Conservation (phyloP, 1,284 basidiomycete genomes). For the Gymnopus androsaceus region DNA sequence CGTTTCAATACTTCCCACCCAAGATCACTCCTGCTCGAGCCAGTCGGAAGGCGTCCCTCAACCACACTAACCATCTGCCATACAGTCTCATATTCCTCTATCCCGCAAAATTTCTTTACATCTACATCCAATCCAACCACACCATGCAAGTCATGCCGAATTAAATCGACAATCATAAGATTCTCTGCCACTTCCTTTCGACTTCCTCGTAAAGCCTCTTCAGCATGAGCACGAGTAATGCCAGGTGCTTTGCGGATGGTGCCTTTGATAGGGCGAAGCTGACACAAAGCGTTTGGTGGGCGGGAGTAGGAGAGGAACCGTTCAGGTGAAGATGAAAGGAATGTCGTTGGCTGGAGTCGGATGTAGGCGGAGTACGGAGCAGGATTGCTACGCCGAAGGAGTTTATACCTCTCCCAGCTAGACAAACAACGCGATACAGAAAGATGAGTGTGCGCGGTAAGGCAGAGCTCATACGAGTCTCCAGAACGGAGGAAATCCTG, state of each 20-base stretch:
- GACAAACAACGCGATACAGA: conserved; percentile 48
- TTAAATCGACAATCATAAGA: conserved; percentile 97
- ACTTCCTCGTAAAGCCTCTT: conserved; percentile 69
- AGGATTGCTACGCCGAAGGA: conserved; percentile 78
- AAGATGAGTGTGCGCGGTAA: conserved; percentile 78
- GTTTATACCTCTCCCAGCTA: conserved; percentile 75
- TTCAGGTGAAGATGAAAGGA: conserved; percentile 87
- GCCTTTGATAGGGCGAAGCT: conserved; percentile 96
- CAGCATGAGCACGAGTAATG: conserved; percentile 64
- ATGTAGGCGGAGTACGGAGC: conserved; percentile 91
- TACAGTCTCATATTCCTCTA: conserved; percentile 94
- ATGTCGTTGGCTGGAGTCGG: conserved; percentile 65
- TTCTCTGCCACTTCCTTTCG: conserved; percentile 96
- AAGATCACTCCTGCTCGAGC: conserved; percentile 44
- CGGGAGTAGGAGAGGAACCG: conserved; percentile 87
- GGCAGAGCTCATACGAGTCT: conserved; percentile 95
- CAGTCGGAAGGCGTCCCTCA: conserved; percentile 55
- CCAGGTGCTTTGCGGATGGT: conserved; percentile 73
- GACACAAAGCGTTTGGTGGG: conserved; percentile 63
- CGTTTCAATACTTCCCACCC: conserved; percentile 79
- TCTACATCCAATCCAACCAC: conserved; percentile 76
- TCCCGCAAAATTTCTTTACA: conserved; percentile 84
- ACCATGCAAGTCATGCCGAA: conserved; percentile 87
- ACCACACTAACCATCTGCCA: conserved; percentile 98
- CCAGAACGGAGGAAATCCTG: conserved; percentile 81